Base-by-base conservation (phyloP, 2,329 filamentous ascomycete genomes). In the Podosphaera fusca region DNA sequence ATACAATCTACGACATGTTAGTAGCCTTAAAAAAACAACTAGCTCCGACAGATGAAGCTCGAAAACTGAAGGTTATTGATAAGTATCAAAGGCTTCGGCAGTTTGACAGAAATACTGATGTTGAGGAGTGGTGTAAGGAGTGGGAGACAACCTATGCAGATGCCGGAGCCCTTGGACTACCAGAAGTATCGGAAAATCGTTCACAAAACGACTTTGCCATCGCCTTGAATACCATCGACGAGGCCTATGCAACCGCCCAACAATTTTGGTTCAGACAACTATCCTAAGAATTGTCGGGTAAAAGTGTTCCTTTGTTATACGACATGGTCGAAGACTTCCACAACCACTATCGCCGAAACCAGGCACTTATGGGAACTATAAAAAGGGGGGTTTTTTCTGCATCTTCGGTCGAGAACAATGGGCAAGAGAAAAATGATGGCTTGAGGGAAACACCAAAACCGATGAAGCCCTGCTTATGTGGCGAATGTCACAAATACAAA, bases 271-370 rank as follows among this genome's bases (percentile, higher is more conserved):
- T 53, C 10, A n/a, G 14, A 35, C 3, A 53, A 35, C 33, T n/a
- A 21, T 49, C 4, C 10, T 9, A 36, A 53, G 34, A 9, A 53
- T 31, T 31, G 10, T 12, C 30, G 33, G 12, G 6, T 8, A 53
- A 2, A 49, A 30, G 8, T 12, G 8, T 55, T 9, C 36, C 38
- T 3, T 55, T 40, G 10, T 30, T 55, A 3, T 55, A 7, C 14
- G 42, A 46, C 12, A 46, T 55, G 8, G n/a, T 55, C 21, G 42
- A 55, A 47, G 54, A 55, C 38, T 55, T 55, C 21, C 3, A 38
- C 4, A 55, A 55, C n/a, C 8, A 46, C n/a, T 55, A 55, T 47
- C 7, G 54, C 14, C 38, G 54, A 55, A 55, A 55, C 31, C 3
- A 55, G 35, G 35, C 35, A 30, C 10, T 45, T 2, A 46, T 45